Evolutionary conservation across 2,329 filamentous ascomycete species (phyloP), one percentile per base, ranked within the genome.

Genomic region (Diaporthe sp.): DNA sequence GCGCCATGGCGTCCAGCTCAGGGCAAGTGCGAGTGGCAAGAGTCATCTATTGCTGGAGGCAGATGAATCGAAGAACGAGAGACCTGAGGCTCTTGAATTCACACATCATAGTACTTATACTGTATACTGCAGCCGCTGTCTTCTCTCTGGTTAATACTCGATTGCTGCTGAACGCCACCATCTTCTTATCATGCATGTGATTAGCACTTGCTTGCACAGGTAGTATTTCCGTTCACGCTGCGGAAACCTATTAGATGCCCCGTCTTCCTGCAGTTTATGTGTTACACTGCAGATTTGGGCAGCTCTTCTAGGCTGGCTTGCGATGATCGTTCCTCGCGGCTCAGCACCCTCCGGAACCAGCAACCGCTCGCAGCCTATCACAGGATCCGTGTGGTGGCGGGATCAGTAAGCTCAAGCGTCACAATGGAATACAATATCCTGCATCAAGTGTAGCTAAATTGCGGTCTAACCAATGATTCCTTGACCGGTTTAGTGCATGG

Each of bases 241-340:
- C 44, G 31, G 20, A 17, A 49, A 44, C 17, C 28, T 15, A 20
- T 47, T 25, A 10, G 20, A 7, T 34, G 28, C 61, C 22, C 25
- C 42, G 49, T 67, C 1, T 67, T 22, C 13, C 17, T 7, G 42
- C 42, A 31, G 42, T 25, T 34, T 31, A 31, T 34, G 25, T n/a
- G 61, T 65, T 65, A 34, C 61, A 65, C 20, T 49, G 61, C 61
- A 65, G 39, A 13, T 65, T 49, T 65, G 12, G 61, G 44, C 63
- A 67, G 31, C 44, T 25, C 6, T 37, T 51, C 20, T 51, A 13
- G 44, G 44, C 28, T 51, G 6, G 44, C 28, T 47, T 49, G n/a
- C 44, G 12, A 7, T 10, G 28, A 15, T 51, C 15, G 15, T 9
- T 51, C 17, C 44, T 37, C 44, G 3, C 28, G 5, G 4, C 20